Percentiles rank a stretch among this genome's conserved stretches.
Evolutionary conservation across 225 moss, liverwort and hornwort genomes (phyloP).

Genomic region (Ulota crispa): DNA sequence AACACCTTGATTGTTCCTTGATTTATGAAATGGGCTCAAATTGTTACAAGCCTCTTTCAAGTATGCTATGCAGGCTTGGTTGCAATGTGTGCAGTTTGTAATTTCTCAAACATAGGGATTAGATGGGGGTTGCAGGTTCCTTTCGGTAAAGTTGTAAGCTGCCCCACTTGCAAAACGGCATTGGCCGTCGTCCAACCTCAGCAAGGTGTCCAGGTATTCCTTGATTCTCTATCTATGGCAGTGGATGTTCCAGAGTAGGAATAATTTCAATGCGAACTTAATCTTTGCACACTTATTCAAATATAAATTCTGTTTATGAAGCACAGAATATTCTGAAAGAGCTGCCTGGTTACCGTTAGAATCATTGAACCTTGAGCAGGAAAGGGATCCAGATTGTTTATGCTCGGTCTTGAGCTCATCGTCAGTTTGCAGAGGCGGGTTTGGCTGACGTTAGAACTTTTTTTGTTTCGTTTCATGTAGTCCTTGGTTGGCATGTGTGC

Average conservation of each 20-base stretch:
- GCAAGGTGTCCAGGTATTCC: slow-evolving; percentile 84
- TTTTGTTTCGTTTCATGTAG: background rate
- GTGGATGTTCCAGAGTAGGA: background rate
- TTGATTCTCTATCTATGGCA: slow-evolving; percentile 13
- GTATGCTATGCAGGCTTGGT: background rate
- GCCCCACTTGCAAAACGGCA: slow-evolving; percentile 89
- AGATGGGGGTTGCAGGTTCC: slow-evolving; percentile 82
- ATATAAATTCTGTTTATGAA: background rate
- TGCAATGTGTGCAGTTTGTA: slow-evolving; percentile 30
- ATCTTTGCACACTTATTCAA: background rate
- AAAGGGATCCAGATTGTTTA: background rate
- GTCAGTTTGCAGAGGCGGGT: background rate
- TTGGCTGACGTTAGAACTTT: background rate
- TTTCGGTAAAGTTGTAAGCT: slow-evolving; percentile 90
- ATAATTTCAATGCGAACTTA: background rate
- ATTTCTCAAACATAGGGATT: slow-evolving; percentile 49
- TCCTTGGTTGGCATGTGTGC: background rate
- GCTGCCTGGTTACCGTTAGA: background rate
- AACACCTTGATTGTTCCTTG: background rate
- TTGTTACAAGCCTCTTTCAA: background rate
- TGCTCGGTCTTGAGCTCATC: background rate
- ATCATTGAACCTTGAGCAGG: background rate
- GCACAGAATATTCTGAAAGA: background rate
- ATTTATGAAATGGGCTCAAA: background rate
- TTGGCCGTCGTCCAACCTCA: slow-evolving; percentile 97